Percentiles rank a stretch among this genome's conserved stretches.
These are phyloP conservation scores for Diaporthe sp. DNA, from an alignment of 2,329 filamentous ascomycete genomes.

Conservation along the genomic window DNA sequence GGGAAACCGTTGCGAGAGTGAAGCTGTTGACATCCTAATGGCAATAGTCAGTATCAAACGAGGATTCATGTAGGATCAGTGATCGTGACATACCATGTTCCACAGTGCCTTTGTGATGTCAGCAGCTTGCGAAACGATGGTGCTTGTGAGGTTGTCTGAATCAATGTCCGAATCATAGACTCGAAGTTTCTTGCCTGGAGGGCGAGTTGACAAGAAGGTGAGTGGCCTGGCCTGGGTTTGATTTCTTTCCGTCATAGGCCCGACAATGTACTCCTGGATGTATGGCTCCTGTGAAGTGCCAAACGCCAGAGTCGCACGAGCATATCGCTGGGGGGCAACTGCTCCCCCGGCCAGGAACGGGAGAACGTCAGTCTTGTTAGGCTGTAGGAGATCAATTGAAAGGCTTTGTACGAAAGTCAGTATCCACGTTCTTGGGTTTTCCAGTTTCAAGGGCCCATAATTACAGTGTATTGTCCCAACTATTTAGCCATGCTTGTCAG, in stretches of 20 bases:
- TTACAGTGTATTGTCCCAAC: constrained; percentile 12
- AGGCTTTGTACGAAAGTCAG: neutral
- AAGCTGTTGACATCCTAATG: neutral
- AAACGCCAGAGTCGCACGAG: neutral
- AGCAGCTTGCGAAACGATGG: constrained; percentile 1
- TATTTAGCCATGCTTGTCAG: neutral
- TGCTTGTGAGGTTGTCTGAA: neutral
- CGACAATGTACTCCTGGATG: neutral
- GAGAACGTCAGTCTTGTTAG: constrained; percentile 12
- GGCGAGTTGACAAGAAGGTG: constrained; percentile 6
- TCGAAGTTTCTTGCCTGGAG: neutral
- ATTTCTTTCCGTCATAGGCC: neutral
- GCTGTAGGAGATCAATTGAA: constrained; percentile 6
- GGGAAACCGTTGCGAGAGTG: neutral
- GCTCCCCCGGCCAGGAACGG: constrained; percentile 3
- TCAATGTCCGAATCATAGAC: constrained; percentile 13
- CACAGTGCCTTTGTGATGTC: neutral
- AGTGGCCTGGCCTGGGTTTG: neutral
- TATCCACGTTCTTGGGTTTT: neutral
- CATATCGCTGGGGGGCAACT: neutral
- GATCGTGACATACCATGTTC: neutral
- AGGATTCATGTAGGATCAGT: too few relatives aligned
- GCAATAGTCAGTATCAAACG: neutral
- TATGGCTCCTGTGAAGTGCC: neutral
- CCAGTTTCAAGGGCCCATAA: neutral